Evolutionary conservation across 2,329 filamentous ascomycete species (phyloP).

Genomic region (Escovopsis sp.): DNA sequence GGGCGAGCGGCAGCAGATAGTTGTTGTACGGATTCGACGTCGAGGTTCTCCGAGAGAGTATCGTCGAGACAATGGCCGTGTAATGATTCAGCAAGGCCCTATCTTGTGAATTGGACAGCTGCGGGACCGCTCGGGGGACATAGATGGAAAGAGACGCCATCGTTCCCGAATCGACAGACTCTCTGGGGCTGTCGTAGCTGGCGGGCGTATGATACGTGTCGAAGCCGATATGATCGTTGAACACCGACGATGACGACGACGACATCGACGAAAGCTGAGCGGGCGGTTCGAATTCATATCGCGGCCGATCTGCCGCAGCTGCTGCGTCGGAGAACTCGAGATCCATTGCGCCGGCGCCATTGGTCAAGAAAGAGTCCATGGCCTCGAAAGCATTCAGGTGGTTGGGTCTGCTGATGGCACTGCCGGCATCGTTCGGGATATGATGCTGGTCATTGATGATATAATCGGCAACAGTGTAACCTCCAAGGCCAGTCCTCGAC

Average conservation of each 20-base stretch:
- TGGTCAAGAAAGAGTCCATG: too few species aligned
- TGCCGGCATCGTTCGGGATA: too few species aligned
- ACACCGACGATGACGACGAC: too few species aligned
- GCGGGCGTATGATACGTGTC: slow-evolving; percentile 11
- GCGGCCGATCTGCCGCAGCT: too few species aligned
- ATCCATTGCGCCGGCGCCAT: too few species aligned
- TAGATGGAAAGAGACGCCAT: slow-evolving; percentile 14
- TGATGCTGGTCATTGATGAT: too few species aligned
- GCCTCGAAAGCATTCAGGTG: too few species aligned
- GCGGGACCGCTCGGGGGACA: slow-evolving; percentile 16
- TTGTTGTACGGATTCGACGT: slow-evolving; percentile 17
- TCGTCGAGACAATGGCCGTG: slow-evolving; percentile 18
- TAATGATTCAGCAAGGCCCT: slow-evolving; percentile 21
- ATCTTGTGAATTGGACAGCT: slow-evolving; percentile 15
- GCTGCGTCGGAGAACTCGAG: too few species aligned
- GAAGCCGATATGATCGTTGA: slow-evolving; percentile 5
- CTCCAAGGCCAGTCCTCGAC: too few species aligned
- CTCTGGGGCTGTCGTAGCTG: slow-evolving; percentile 12
- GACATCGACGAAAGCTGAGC: too few species aligned
- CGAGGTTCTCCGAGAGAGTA: slow-evolving; percentile 17
- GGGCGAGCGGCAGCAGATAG: slow-evolving; percentile 19
- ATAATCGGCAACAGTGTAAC: too few species aligned
- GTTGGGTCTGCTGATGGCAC: background rate
- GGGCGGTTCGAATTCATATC: too few species aligned
- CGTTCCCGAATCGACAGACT: slow-evolving; percentile 8